Conservation (phyloP, 192 early-diverging fungal species). For the Linderina pennispora region DNA sequence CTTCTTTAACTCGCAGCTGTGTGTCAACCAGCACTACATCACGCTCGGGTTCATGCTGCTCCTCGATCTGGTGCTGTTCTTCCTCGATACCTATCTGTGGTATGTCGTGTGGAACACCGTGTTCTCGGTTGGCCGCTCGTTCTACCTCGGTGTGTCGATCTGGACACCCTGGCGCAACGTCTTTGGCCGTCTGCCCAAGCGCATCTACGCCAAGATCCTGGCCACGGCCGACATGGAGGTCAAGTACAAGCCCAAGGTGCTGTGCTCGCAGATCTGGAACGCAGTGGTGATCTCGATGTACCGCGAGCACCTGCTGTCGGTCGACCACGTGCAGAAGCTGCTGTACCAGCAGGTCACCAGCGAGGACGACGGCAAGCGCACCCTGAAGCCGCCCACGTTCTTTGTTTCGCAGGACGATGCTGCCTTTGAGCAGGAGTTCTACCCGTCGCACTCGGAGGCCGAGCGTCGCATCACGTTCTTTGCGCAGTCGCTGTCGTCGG, state of each 20-base stretch:
- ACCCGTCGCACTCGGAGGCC: constrained; percentile 68
- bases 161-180: constrained; percentile 80
- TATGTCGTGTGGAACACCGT: constrained; percentile 81
- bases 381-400: constrained; percentile 65
- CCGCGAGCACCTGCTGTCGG: constrained; percentile 67
- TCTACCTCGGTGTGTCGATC: constrained; percentile 73
- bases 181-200: constrained; percentile 72
- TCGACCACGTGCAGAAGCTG: constrained; percentile 67
- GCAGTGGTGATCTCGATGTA: constrained; percentile 81
- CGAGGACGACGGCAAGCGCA: constrained; percentile 60
- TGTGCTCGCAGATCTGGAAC: constrained; percentile 82
- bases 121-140: constrained; percentile 70
- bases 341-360: constrained; percentile 67
- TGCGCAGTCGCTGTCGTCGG: constrained; percentile 76
- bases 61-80: constrained; percentile 69
- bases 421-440: constrained; percentile 65
- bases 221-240: constrained; percentile 66
- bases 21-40: constrained; percentile 60
- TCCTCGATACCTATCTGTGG: constrained; percentile 84
- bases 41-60: constrained; percentile 69
- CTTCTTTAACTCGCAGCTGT: constrained; percentile 52
- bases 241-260: constrained; percentile 71
- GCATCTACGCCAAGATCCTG: constrained; percentile 70
- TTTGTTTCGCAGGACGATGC: constrained; percentile 74
- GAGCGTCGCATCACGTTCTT: constrained; percentile 82